These are phyloP conservation scores for Quercus alba DNA, from an alignment of 306 rosid species.

Conservation along the genomic window DNA sequence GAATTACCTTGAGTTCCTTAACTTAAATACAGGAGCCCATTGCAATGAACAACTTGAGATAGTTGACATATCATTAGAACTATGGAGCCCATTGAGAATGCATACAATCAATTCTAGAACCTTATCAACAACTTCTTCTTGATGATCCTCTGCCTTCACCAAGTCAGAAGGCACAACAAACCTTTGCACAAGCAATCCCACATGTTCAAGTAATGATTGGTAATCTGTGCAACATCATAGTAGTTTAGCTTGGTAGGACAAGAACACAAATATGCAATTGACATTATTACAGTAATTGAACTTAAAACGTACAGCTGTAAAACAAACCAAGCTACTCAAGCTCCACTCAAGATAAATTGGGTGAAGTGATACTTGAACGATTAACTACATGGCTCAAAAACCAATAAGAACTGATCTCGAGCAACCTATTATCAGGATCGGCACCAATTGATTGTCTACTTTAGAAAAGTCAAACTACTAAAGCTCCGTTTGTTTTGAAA, in stretches of 20 bases:
- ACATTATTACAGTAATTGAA: background rate
- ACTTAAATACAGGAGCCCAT: conserved; percentile 74
- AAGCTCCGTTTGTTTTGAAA: background rate
- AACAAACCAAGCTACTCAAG: background rate
- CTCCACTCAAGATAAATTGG: background rate
- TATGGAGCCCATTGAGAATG: conserved; percentile 65
- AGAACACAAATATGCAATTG: background rate
- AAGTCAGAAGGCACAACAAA: conserved; percentile 40
- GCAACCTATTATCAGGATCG: conserved; percentile 5
- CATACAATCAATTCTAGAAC: conserved; percentile 60
- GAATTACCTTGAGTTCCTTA: conserved; percentile 54
- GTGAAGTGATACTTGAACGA: background rate
- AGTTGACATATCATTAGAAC: conserved; percentile 29
- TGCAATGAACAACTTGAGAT: conserved; percentile 62
- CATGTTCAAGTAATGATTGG: conserved; percentile 52
- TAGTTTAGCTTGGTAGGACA: conserved; percentile 12
- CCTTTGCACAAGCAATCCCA: conserved; percentile 38
- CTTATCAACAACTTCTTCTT: conserved; percentile 43
- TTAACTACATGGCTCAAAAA: background rate
- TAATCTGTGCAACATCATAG: conserved; percentile 53
- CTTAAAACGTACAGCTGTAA: background rate
- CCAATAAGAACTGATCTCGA: background rate
- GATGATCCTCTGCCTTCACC: conserved; percentile 34
- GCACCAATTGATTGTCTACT: background rate
- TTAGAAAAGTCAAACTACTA: background rate